These are phyloP conservation scores for Alliaria petiolata DNA, from an alignment of 345 rosid genomes.

Conservation along the genomic window DNA sequence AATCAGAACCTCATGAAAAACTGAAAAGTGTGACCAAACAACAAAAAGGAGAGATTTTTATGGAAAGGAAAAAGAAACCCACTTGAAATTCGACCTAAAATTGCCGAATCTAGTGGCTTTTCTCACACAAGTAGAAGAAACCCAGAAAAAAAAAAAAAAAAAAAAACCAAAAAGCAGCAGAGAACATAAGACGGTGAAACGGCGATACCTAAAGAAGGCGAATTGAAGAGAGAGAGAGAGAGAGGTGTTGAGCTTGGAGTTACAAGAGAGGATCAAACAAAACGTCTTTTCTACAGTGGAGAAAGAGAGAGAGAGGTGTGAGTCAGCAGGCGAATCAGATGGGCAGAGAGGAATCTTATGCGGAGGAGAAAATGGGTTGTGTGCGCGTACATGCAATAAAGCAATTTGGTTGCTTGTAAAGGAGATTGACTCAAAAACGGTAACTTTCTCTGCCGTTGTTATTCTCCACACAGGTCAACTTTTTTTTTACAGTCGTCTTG, in stretches of 20 bases:
- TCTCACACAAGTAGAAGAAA: background rate
- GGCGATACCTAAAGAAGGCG: conserved; percentile 9
- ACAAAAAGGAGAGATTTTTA: conserved; percentile 7
- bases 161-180: background rate
- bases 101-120: background rate
- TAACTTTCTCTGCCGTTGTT: conserved; percentile 14
- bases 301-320: conserved; percentile 2
- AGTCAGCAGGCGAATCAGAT: conserved; percentile 35
- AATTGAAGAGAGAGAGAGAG: background rate
- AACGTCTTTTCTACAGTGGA: conserved; percentile 15
- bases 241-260: background rate
- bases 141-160: background rate
- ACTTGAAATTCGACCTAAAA: conserved; percentile 14
- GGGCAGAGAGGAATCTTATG: conserved; percentile 32
- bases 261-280: conserved; percentile 11
- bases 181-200: background rate
- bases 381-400: conserved; percentile 24
- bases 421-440: background rate
- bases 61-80: background rate
- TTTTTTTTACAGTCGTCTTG: background rate
- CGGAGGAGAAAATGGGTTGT: conserved; percentile 5
- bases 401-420: conserved; percentile 29
- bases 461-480: background rate
- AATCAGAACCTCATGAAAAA: background rate
- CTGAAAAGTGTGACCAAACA: background rate